Base-by-base conservation (phyloP, 2,329 filamentous ascomycete species). In the Colletotrichum destructivum region DNA sequence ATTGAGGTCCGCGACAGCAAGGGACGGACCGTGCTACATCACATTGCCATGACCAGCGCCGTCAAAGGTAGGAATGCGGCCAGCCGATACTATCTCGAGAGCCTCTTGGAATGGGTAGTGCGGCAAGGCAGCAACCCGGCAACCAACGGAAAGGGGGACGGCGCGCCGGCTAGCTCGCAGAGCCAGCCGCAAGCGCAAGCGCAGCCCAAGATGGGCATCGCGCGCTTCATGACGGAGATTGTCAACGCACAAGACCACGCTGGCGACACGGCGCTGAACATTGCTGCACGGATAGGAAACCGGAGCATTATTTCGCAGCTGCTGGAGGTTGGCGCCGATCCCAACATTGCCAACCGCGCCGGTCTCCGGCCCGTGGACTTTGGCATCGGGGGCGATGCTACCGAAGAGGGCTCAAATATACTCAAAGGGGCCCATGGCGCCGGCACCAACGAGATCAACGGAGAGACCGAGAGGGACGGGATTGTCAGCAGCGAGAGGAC, bases 231-330 rank as follows among this genome's bases (percentile, higher is more conserved):
- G 89, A 94, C 93, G 60, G 95, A 98, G 79, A 97, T 99, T 81
- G 96, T 99, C 72, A 98, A 99, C 77, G 93, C 95, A 0, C 93
- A 96, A 77, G 96, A 99, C 81, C 95, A 95, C 77, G 93, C 93
- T 44, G 96, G 96, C 0, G 97, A 99, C 78, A 99, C 96, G 0
- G 96, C 96, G 0, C 86, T 99, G 23, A 98, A 98, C 76, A 92
- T 98, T 73, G 96, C 96, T 2, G 95, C 96, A 2, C 89, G 96
- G 73, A 97, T 98, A 75, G 94, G 95, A 26, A 98, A 98, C 79
- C 89, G 93, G 66, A 97, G 94, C 77, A 98, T 99, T 76, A 97
- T 98, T 69, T 96, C 95, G n/a, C 96, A 99, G 79, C 86, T 99
- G 42, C 87, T 98, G 13, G 96, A 99, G 82, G 95, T 99, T 54